Percentiles rank a stretch among this genome's conserved stretches.
Conservation (phyloP, 805 yeast genomes). For the Teunomyces panamensis region DNA sequence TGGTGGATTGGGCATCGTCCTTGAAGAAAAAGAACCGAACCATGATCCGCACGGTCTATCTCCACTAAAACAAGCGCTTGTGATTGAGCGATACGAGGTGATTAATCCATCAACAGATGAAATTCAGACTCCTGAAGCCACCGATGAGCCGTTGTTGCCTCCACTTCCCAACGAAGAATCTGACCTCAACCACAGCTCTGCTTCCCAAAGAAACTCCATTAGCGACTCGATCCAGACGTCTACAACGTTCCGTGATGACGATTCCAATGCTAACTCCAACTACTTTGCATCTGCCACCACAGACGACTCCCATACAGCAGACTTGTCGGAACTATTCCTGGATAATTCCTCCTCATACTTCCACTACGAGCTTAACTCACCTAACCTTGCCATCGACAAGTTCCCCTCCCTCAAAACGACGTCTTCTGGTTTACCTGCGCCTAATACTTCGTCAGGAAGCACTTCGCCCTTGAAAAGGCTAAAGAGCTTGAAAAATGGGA, state of each 20-base stretch:
- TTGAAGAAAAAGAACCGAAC: conserved; percentile 24
- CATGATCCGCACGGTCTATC: conserved; percentile 2
- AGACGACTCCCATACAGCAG: conserved; percentile 2
- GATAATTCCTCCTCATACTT: conserved; percentile 11
- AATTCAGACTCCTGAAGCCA: neutral
- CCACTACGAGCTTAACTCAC: conserved; percentile 26
- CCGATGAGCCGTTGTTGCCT: conserved; percentile 19
- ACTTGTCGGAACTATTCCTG: conserved; percentile 7
- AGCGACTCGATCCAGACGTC: conserved; percentile 5
- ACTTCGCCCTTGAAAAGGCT: conserved; percentile 35
- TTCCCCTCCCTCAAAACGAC: conserved; percentile 6
- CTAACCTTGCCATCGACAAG: conserved; percentile 17
- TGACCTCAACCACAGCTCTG: conserved; percentile 5
- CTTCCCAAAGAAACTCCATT: neutral
- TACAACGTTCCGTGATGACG: conserved; percentile 1
- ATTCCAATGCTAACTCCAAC: conserved; percentile 4
- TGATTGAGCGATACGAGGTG: neutral
- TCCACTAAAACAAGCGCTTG: neutral
- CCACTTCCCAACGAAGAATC: conserved; percentile 18
- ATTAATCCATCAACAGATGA: neutral
- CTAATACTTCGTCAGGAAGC: conserved; percentile 7
- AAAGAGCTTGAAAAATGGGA: conserved; percentile 36
- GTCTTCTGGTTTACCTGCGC: conserved; percentile 1
- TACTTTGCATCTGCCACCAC: neutral
- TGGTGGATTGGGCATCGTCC: conserved; percentile 31